Conservation (phyloP, 495 filamentous ascomycete species). For the Penicillium parvum region DNA sequence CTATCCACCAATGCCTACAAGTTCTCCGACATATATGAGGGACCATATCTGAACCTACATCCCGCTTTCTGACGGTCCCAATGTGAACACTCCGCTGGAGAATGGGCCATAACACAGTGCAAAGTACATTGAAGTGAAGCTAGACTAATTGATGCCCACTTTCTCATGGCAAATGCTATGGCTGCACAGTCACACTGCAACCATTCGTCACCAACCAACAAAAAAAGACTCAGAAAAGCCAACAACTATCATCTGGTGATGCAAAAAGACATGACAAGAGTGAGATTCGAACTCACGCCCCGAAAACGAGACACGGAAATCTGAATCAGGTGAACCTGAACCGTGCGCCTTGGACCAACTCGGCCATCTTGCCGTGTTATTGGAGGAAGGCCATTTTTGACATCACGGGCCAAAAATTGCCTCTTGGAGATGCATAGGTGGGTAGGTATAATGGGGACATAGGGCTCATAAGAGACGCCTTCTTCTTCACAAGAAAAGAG, state of each 20-base stretch:
- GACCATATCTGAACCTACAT: no score
- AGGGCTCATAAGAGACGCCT: no score
- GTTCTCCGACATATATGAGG: no score
- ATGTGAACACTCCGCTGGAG: no score
- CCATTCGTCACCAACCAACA: neutral
- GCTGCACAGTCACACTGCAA: no score
- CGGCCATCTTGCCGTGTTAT: conserved; percentile 33
- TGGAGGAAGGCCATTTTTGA: neutral
- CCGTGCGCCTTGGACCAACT: conserved; percentile 37
- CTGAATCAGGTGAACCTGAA: conserved; percentile 31
- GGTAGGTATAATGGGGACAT: neutral
- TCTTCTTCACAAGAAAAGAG: no score
- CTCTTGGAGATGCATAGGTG: neutral
- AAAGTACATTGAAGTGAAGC: neutral
- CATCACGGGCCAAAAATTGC: neutral
- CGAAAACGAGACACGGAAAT: conserved; percentile 22
- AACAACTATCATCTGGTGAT: neutral
- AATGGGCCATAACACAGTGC: no score
- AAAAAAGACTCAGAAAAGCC: neutral
- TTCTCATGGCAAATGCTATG: no score
- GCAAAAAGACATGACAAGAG: conserved; percentile 31
- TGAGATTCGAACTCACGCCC: conserved; percentile 39
- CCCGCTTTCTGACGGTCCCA: no score
- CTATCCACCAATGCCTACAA: no score
- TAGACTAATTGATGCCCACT: no score